phyloP scores from a whole-genome alignment of 2,329 filamentous ascomycete genomes.

The Claviceps sp. region DNA sequence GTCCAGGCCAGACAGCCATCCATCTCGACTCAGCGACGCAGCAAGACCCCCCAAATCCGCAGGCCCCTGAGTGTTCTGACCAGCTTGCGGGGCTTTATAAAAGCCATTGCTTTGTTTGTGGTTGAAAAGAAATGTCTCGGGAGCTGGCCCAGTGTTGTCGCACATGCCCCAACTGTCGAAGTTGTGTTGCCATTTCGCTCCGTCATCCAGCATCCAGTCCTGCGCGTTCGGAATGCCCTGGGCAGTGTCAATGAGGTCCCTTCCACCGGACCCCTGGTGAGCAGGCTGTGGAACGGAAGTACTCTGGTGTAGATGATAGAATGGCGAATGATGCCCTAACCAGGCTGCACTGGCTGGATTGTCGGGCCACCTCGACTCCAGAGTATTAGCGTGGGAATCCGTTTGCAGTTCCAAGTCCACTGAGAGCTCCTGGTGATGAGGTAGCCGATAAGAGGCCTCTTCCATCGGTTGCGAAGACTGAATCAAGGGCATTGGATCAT shows the following conservation, averaged over 20 bases:
- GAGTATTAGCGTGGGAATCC: conserved; percentile 10
- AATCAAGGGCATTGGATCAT: conserved; percentile 7
- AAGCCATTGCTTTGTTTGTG: conserved; percentile 9
- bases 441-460: not conserved
- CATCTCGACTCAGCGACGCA: conserved; percentile 17
- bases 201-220: conserved; percentile 45
- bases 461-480: conserved; percentile 4
- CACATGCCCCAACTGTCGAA: conserved; percentile 39
- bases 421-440: conserved; percentile 1
- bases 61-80: conserved; percentile 10
- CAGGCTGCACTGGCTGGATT: not conserved
- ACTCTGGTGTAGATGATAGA: conserved; percentile 2
- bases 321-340: conserved; percentile 1
- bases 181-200: conserved; percentile 43
- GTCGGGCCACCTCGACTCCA: conserved; percentile 13
- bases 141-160: conserved; percentile 11
- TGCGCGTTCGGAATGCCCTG: conserved; percentile 28
- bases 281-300: conserved; percentile 4
- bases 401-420: conserved; percentile 8
- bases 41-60: conserved; percentile 19
- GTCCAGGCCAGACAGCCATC: conserved; percentile 24
- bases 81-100: conserved; percentile 2
- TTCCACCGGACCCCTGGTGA: conserved; percentile 10
- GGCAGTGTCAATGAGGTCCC: conserved; percentile 5
- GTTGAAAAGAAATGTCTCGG: conserved; percentile 18